Evolutionary conservation across 208 protist genomes (phyloP), one percentile per base, ranked within the genome.

Genomic region (Leishmania tarentolae): DNA sequence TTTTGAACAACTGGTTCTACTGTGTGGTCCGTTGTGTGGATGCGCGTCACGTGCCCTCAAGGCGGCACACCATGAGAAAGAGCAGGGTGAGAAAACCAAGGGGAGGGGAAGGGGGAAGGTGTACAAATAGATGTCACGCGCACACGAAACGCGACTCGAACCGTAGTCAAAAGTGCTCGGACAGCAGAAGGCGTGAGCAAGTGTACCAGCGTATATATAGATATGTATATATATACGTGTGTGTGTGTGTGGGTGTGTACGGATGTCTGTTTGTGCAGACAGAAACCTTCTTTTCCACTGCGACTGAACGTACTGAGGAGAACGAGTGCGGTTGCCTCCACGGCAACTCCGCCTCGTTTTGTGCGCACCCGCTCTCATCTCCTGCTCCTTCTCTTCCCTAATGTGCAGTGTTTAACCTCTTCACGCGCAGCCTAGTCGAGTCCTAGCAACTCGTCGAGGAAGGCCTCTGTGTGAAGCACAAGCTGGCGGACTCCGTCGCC

Each of bases 391-490:
- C 35, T 37, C 47, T 5, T 9, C n/a, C 21, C 47, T 46, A 37
- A 9, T 52, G 11, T 31, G 40, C 13, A 46, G 44, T 11, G 17
- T 37, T 69, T 79, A 11, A 35, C 50, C 6, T 61, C 19, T 59
- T 42, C 8, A 35, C 56, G 19, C 50, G 69, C 1, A 13, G n/a
- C 72, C n/a, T 44, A 59, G 13, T 86, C 66, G n/a, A 70, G 5
- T 2, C 81, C 82, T 21, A 90, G 83, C 44, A 90, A 84, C 71
- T 90, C 79, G 40, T 88, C 81, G 19, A 90, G 81, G 31, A 86
- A 57, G 19, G 28, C 53, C 44, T 85, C 52, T 15, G 79, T 71
- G 28, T 24, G 35, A 13, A 70, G 63, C 2, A n/a, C 44, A 52
- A 40, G 19, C 47, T 71, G 57, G 59, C 57, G 59, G 75, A 40